Conservation (phyloP, 2,329 filamentous ascomycete species). For the Neofusicoccum cordaticola region DNA sequence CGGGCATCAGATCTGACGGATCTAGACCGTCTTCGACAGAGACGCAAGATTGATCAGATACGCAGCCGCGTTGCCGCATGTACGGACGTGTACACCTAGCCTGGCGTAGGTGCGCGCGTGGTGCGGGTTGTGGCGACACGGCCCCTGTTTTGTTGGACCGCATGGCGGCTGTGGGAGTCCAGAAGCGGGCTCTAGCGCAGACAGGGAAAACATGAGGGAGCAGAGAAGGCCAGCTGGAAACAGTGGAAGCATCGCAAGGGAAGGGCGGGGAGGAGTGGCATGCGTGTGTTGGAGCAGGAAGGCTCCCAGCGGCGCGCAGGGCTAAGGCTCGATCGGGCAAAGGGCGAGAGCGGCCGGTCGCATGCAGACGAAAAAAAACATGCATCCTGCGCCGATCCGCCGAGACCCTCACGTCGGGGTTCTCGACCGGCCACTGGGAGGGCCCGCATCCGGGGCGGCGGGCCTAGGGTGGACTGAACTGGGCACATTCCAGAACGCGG, state of each 20-base stretch:
- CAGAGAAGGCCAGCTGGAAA: too few relatives aligned
- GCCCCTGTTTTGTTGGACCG: background rate
- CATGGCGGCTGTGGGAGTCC: background rate
- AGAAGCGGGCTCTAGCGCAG: background rate
- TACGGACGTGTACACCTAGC: background rate
- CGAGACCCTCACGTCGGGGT: background rate
- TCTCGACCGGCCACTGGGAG: background rate
- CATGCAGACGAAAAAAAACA: background rate
- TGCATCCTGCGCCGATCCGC: background rate
- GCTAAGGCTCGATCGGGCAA: conserved; percentile 4
- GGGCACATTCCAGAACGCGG: conserved; percentile 3
- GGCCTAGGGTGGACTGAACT: background rate
- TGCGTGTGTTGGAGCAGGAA: background rate
- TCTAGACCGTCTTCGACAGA: background rate
- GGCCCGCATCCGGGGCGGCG: background rate
- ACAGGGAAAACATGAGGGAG: background rate
- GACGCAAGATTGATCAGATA: background rate
- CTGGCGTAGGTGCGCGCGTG: background rate
- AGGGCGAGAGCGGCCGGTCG: background rate
- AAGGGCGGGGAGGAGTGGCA: background rate
- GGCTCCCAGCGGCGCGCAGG: background rate
- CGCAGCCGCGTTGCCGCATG: background rate
- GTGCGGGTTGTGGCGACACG: background rate
- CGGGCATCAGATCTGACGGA: conserved; percentile 1
- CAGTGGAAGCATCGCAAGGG: background rate